Conservation (phyloP, 2,329 filamentous ascomycete species). For the Emericellopsis atlantica region DNA sequence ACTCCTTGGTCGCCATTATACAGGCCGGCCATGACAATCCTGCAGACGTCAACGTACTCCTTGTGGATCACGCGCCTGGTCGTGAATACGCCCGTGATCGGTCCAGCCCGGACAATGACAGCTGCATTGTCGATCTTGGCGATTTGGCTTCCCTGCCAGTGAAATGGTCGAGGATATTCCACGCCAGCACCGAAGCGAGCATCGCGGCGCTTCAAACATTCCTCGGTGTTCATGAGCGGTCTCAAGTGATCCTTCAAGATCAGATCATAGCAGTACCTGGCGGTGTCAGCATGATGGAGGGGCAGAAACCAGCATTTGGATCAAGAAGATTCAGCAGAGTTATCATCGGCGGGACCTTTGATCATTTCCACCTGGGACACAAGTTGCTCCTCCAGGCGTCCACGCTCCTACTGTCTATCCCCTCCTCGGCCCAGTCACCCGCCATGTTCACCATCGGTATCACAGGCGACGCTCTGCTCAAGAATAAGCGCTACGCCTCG, state of each 20-base stretch:
- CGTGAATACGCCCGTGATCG: conserved; percentile 16
- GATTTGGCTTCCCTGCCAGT: conserved; percentile 39
- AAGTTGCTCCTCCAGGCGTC: conserved; percentile 92
- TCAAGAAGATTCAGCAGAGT: conserved; percentile 28
- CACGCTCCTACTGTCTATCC: conserved; percentile 53
- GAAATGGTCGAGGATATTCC: conserved; percentile 54
- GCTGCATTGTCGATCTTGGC: conserved; percentile 33
- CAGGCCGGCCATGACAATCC: conserved; percentile 34
- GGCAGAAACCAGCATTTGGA: neutral
- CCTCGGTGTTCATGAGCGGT: conserved; percentile 30
- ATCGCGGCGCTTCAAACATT: conserved; percentile 42
- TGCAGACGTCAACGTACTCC: conserved; percentile 59
- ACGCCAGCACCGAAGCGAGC: conserved; percentile 52
- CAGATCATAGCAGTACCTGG: conserved; percentile 39
- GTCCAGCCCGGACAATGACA: conserved; percentile 28
- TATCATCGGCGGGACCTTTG: conserved; percentile 86
- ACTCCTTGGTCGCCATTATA: conserved; percentile 64
- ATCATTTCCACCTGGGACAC: conserved; percentile 89
- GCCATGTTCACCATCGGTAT: conserved; percentile 65
- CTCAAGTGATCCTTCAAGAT: conserved; percentile 31
- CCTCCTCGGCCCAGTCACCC: conserved; percentile 5
- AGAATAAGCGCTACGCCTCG: conserved; percentile 79
- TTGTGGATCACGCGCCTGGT: conserved; percentile 48
- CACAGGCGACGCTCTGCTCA: conserved; percentile 74
- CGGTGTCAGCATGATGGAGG: conserved; percentile 30